A percentile compares a stretch with the other conserved stretches of the same genome.
Evolutionary conservation across 2,329 filamentous ascomycete genomes (phyloP).

Genomic region (Cladophialophora yegresii): DNA sequence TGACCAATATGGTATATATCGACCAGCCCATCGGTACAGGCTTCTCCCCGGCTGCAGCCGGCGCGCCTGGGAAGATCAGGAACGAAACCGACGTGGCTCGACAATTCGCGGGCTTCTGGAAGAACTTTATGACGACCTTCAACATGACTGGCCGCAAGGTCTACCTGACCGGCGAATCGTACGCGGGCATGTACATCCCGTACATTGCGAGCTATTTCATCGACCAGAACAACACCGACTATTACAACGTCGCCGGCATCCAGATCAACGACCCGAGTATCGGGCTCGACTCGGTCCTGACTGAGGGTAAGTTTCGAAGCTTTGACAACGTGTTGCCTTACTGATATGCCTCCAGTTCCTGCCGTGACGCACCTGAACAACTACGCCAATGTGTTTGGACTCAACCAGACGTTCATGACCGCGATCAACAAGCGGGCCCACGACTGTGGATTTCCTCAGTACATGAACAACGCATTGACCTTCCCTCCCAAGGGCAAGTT

Average conservation of each 20-base stretch:
- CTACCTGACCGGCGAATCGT: slow-evolving; percentile 59
- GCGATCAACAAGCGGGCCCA: slow-evolving; percentile 46
- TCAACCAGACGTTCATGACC: slow-evolving; percentile 35
- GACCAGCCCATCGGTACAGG: slow-evolving; percentile 60
- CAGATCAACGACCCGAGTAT: slow-evolving; percentile 54
- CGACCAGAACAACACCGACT: slow-evolving; percentile 49
- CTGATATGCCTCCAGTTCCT: slow-evolving; percentile 32
- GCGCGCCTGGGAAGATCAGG: slow-evolving; percentile 47
- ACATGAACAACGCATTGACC: slow-evolving; percentile 55
- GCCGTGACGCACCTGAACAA: slow-evolving; percentile 47
- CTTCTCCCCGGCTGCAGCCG: slow-evolving; percentile 46
- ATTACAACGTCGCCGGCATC: slow-evolving; percentile 57
- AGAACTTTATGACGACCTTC: slow-evolving; percentile 59
- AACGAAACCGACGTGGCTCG: slow-evolving; percentile 51
- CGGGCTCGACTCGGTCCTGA: slow-evolving; percentile 44
- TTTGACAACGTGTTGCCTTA: neutral
- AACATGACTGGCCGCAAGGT: slow-evolving; percentile 56
- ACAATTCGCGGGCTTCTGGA: slow-evolving; percentile 55
- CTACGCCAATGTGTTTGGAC: slow-evolving; percentile 37
- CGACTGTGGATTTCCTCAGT: slow-evolving; percentile 52
- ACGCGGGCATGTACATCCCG: slow-evolving; percentile 48
- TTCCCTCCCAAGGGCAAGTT: slow-evolving; percentile 58
- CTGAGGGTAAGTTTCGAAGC: slow-evolving; percentile 25
- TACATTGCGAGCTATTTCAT: slow-evolving; percentile 57
- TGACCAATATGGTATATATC: slow-evolving; percentile 39